Conservation (phyloP, 1,139 yeast species). For the Yamadazyma pseudoaaseri region DNA sequence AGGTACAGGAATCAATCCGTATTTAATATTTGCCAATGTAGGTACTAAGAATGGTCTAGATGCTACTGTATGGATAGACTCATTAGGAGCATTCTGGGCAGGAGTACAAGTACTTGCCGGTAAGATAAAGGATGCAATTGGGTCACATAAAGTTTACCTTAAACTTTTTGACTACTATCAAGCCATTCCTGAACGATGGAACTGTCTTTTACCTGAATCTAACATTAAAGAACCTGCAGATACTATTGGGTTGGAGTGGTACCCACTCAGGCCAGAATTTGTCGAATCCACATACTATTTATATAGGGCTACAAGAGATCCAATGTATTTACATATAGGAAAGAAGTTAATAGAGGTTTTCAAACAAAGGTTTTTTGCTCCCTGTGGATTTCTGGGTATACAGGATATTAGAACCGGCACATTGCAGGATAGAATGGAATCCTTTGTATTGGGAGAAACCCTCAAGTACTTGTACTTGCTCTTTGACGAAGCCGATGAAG, state of each 20-base stretch:
- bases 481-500: constrained; percentile 65
- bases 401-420: constrained; percentile 66
- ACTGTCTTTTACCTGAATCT: constrained; percentile 24
- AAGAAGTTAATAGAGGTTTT: constrained; percentile 58
- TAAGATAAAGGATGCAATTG: constrained; percentile 62
- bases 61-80: constrained; percentile 73
- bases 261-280: constrained; percentile 89
- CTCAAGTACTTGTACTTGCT: constrained; percentile 77
- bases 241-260: constrained; percentile 73
- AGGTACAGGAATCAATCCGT: constrained; percentile 38
- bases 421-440: constrained; percentile 81
- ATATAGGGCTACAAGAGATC: constrained; percentile 83
- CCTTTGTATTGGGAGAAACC: constrained; percentile 86
- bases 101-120: constrained; percentile 83
- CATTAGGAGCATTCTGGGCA: constrained; percentile 85
- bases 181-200: constrained; percentile 89
- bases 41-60: constrained; percentile 51
- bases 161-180: constrained; percentile 82
- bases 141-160: constrained; percentile 61
- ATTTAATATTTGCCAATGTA: constrained; percentile 63
- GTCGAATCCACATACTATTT: constrained; percentile 84
- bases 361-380: constrained; percentile 48
- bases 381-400: constrained; percentile 82
- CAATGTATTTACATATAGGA: constrained; percentile 77
- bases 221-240: constrained; percentile 15